phyloP scores from a whole-genome alignment of 495 filamentous ascomycete species.

The Paragyromitra xinjiangensis region DNA sequence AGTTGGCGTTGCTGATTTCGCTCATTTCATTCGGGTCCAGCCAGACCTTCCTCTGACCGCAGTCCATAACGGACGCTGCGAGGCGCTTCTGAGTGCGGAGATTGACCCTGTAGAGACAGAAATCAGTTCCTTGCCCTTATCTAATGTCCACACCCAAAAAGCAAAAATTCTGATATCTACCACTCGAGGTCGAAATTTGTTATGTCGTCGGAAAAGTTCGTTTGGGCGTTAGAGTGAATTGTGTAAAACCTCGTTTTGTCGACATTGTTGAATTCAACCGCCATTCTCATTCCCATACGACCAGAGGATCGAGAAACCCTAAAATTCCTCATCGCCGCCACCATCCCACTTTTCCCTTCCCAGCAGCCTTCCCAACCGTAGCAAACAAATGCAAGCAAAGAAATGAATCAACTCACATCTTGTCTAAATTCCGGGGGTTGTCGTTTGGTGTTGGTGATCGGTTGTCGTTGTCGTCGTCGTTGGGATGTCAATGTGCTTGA shows the following conservation, averaged over 20 bases:
- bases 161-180: slow-evolving; percentile 7
- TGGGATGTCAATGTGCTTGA: slow-evolving; percentile 17
- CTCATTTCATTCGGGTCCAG: slow-evolving; percentile 99
- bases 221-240: neutral
- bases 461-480: slow-evolving; percentile 48
- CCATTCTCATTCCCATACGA: neutral
- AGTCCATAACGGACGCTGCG: slow-evolving; percentile 95
- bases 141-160: slow-evolving; percentile 1
- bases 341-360: neutral
- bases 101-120: slow-evolving; percentile 79
- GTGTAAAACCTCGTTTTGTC: neutral
- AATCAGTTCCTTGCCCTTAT: slow-evolving; percentile 25
- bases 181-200: slow-evolving; percentile 9
- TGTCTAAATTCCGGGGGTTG: slow-evolving; percentile 42
- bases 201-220: neutral
- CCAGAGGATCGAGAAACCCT: neutral
- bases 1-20: slow-evolving; percentile 99
- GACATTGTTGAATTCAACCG: neutral
- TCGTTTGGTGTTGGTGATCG: slow-evolving; percentile 44
- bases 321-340: neutral
- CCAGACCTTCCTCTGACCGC: slow-evolving; percentile 99
- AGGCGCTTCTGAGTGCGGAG: slow-evolving; percentile 99
- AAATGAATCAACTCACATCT: slow-evolving; percentile 52
- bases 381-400: slow-evolving; percentile 24
- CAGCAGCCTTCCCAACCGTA: neutral